phyloP scores from a whole-genome alignment of 2,329 filamentous ascomycete genomes.

The Venturia aucupariae region DNA sequence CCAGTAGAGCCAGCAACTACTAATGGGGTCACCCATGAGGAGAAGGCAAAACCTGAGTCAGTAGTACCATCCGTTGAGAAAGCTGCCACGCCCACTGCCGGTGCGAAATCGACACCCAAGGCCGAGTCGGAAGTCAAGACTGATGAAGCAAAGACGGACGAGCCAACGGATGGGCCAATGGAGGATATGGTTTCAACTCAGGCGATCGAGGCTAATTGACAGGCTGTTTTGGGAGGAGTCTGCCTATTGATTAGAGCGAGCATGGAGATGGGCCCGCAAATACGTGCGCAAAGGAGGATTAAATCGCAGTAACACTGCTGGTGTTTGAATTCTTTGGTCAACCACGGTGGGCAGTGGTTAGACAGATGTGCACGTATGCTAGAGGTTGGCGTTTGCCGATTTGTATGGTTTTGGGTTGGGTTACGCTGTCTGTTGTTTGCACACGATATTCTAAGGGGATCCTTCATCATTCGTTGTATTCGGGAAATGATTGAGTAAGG shows the following conservation, averaged over 20 bases:
- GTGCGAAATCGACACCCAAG: not conserved
- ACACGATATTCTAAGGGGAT: not conserved
- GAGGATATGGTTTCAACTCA: not conserved
- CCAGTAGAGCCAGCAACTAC: not conserved
- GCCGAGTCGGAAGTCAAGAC: not conserved
- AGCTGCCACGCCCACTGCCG: not conserved
- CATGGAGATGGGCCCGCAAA: not conserved
- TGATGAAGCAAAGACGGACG: not conserved
- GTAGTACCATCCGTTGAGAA: slow-evolving; percentile 4
- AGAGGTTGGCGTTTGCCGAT: not conserved
- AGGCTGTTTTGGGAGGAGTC: not conserved
- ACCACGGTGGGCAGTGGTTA: not conserved
- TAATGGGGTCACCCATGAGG: slow-evolving; percentile 12
- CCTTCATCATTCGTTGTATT: not conserved
- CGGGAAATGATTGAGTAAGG: not conserved
- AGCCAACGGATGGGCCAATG: not conserved
- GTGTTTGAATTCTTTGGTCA: not conserved
- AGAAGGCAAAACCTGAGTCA: slow-evolving; percentile 4
- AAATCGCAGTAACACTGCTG: not conserved
- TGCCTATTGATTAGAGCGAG: not conserved
- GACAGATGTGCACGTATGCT: not conserved
- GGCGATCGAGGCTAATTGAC: not conserved
- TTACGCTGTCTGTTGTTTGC: not conserved
- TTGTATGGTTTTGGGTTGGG: not conserved
- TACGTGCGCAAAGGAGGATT: not conserved